These are phyloP conservation scores for Alternaria dauci DNA, from an alignment of 2,329 filamentous ascomycete genomes.

Conservation along the genomic window DNA sequence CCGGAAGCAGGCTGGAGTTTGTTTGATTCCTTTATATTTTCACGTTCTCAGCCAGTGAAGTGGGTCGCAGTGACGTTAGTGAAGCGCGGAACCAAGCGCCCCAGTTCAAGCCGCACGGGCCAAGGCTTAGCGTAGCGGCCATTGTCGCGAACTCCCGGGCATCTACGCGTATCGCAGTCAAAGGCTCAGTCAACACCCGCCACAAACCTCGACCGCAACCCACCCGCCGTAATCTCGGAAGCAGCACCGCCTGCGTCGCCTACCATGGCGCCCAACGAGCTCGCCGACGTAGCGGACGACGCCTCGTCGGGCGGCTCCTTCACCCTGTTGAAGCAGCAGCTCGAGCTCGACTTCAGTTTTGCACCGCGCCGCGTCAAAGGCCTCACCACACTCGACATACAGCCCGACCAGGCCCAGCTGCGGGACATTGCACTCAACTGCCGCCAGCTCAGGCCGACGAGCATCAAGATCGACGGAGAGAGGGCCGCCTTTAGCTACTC, in stretches of 20 bases:
- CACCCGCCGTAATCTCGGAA: conserved; percentile 22
- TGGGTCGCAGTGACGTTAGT: conserved; percentile 11
- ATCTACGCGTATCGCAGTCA: conserved; percentile 16
- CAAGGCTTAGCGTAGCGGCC: conserved; percentile 10
- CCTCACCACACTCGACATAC: conserved; percentile 81
- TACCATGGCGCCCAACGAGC: conserved; percentile 43
- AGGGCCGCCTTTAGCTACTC: conserved; percentile 53
- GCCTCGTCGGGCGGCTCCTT: conserved; percentile 52
- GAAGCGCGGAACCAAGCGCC: conserved; percentile 12
- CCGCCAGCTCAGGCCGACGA: conserved; percentile 67
- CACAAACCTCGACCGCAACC: conserved; percentile 11
- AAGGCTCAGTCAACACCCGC: conserved; percentile 3
- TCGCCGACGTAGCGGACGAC: conserved; percentile 41
- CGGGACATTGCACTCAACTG: conserved; percentile 67
- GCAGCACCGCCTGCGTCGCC: conserved; percentile 41
- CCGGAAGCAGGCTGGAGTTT: not conserved
- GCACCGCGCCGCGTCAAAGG: conserved; percentile 76
- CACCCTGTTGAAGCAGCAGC: conserved; percentile 80
- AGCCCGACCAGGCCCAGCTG: conserved; percentile 66
- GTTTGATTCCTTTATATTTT: not conserved
- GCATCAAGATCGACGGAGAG: conserved; percentile 57
- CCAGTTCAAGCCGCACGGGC: conserved; percentile 8
- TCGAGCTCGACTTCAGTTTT: conserved; percentile 91
- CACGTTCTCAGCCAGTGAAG: not conserved
- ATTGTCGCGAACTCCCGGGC: conserved; percentile 20